phyloP scores from a whole-genome alignment of 2,329 filamentous ascomycete genomes.

The Claviceps capensis region DNA sequence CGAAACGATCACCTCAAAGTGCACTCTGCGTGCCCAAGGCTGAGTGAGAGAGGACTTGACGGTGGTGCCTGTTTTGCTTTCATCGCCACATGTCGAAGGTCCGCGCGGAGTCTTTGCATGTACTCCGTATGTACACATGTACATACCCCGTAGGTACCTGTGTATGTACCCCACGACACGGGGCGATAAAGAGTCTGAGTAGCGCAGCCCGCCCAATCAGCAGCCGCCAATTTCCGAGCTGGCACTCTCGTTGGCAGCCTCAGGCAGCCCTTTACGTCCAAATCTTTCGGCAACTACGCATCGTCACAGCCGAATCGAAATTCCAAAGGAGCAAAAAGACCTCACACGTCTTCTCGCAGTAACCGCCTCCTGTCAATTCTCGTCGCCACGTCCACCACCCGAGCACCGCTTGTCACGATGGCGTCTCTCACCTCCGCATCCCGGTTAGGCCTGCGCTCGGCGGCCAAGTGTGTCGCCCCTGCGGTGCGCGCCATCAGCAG shows the following conservation, averaged over 20 bases:
- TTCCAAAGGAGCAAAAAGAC: conserved; percentile 28
- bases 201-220: conserved; percentile 26
- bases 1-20: no score
- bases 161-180: no score
- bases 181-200: no score
- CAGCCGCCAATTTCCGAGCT: conserved; percentile 32
- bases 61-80: no score
- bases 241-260: conserved; percentile 23
- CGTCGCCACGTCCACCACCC: conserved; percentile 5
- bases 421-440: conserved; percentile 56
- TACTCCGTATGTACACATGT: no score
- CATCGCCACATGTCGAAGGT: no score
- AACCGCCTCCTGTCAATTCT: conserved; percentile 6
- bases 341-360: conserved; percentile 23
- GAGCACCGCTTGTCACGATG: conserved; percentile 30
- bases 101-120: no score
- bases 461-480: conserved; percentile 27
- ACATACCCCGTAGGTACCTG: no score
- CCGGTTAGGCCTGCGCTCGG: conserved; percentile 52
- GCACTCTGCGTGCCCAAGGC: no score
- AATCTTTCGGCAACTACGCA: conserved; percentile 28
- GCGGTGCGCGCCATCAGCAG: conserved; percentile 43
- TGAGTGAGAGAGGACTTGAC: no score
- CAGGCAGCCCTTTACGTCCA: conserved; percentile 26
- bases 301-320: conserved; percentile 20